Percentiles rank a stretch among this genome's conserved stretches.
Conservation (phyloP, 768 basidiomycete species). For the Boletus rubroflammeus region DNA sequence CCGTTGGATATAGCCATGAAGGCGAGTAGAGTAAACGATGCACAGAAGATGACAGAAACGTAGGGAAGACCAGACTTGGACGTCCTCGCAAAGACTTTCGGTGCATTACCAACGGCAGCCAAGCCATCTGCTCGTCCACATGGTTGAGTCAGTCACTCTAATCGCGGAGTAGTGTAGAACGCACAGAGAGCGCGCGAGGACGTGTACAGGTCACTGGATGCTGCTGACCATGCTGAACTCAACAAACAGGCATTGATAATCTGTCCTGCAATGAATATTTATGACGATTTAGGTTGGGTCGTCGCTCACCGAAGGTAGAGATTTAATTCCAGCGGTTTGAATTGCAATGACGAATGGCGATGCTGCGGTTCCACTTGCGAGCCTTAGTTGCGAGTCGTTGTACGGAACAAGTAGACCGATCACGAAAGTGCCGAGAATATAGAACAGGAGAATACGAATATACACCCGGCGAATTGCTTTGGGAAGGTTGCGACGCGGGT, state of each 20-base stretch:
- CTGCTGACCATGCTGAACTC: conserved; percentile 91
- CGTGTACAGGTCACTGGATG: conserved; percentile 85
- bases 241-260: conserved; percentile 81
- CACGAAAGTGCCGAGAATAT: conserved; percentile 60
- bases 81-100: conserved; percentile 69
- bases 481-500: conserved; percentile 70
- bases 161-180: conserved; percentile 22
- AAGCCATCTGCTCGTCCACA: conserved; percentile 59
- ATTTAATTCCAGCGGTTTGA: conserved; percentile 78
- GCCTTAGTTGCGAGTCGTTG: conserved; percentile 50
- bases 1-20: conserved; percentile 74
- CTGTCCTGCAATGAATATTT: conserved; percentile 30
- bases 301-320: conserved; percentile 63
- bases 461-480: conserved; percentile 58
- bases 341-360: conserved; percentile 95
- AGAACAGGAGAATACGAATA: conserved; percentile 80
- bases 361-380: conserved; percentile 55
- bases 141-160: neutral
- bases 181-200: conserved; percentile 81
- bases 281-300: conserved; percentile 14
- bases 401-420: conserved; percentile 85
- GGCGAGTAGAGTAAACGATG: conserved; percentile 65
- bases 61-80: conserved; percentile 74
- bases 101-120: conserved; percentile 76
- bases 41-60: conserved; percentile 63